A percentile compares a stretch with the other conserved stretches of the same genome.
These are phyloP conservation scores for Lichtheimia ornata DNA, from an alignment of 371 early-diverging fungal species.

Conservation along the genomic window DNA sequence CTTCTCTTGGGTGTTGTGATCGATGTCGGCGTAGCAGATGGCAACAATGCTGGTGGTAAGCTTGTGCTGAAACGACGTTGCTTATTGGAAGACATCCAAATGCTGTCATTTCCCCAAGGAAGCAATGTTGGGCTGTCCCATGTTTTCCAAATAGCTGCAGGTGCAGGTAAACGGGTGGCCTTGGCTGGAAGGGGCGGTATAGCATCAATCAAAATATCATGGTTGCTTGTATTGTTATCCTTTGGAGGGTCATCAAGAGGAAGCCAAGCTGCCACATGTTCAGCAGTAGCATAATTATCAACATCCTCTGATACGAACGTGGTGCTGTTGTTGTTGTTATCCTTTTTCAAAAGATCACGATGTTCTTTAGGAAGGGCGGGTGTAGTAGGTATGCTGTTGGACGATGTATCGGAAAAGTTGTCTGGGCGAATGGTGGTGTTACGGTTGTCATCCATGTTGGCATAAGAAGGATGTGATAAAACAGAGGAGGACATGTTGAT, in stretches of 20 bases:
- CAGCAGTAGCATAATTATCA: neutral
- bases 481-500: neutral
- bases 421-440: neutral
- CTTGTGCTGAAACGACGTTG: too few relatives aligned
- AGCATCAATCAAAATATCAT: neutral
- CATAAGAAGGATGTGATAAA: neutral
- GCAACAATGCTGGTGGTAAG: too few relatives aligned
- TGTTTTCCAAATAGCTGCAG: neutral
- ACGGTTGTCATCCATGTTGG: neutral
- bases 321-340: neutral
- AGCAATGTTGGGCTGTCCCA: too few relatives aligned
- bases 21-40: too few relatives aligned
- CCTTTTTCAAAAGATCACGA: neutral
- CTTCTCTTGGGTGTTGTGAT: too few relatives aligned
- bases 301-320: neutral
- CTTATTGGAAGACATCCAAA: too few relatives aligned
- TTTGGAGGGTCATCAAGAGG: neutral
- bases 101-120: too few relatives aligned
- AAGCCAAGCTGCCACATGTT: conserved; percentile 1
- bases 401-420: neutral
- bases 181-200: neutral
- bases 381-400: neutral
- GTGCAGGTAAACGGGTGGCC: neutral
- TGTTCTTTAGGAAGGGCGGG: neutral
- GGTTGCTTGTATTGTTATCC: neutral